phyloP scores from a whole-genome alignment of 2,329 filamentous ascomycete genomes.

The Cryphonectria naterciae region DNA sequence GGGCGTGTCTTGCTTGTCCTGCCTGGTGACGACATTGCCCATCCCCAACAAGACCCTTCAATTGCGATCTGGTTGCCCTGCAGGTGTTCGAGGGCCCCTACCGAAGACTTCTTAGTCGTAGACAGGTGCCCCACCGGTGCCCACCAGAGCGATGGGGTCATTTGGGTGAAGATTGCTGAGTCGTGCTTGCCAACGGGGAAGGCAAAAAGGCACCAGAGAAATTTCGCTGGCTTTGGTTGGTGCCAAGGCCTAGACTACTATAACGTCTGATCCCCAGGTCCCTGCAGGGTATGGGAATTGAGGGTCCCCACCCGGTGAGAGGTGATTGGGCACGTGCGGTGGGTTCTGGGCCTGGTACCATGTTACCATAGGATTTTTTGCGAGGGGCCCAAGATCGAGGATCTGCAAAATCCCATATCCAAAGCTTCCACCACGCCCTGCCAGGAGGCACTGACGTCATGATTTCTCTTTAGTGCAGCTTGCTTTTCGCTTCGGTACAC shows the following conservation, averaged over 20 bases:
- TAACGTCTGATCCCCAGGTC: background rate
- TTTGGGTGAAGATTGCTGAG: background rate
- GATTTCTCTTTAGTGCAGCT: background rate
- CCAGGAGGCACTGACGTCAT: background rate
- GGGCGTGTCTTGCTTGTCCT: background rate
- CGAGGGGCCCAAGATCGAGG: background rate
- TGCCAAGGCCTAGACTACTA: background rate
- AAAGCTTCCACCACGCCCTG: background rate
- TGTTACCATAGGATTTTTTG: background rate
- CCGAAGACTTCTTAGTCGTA: background rate
- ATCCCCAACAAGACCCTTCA: background rate
- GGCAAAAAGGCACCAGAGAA: background rate
- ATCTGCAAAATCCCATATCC: background rate
- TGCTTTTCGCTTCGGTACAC: background rate
- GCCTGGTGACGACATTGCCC: background rate
- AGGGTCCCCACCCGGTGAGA: background rate
- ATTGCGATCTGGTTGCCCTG: background rate
- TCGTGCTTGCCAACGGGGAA: background rate
- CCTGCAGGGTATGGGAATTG: background rate
- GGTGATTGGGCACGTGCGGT: background rate
- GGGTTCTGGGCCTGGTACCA: background rate
- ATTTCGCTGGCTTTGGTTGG: background rate
- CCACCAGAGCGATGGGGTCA: too few relatives aligned
- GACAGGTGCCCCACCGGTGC: background rate
- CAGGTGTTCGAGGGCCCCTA: background rate